Evolutionary conservation across 192 early-diverging fungal genomes (phyloP), one percentile per base, ranked within the genome.

Genomic region (Coemansia sp.): DNA sequence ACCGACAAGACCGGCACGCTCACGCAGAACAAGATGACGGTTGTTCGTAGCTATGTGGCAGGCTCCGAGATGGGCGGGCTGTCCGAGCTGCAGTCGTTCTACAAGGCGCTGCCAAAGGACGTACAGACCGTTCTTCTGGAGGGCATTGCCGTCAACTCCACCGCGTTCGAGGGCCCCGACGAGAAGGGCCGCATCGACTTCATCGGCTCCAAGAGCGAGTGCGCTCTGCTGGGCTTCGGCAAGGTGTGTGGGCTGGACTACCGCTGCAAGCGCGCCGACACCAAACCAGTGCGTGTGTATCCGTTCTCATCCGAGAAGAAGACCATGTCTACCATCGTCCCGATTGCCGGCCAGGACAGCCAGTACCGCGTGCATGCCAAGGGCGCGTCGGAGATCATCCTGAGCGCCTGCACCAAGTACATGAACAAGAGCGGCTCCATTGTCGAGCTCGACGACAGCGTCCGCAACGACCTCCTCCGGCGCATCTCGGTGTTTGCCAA

Each of bases 261-360:
- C 82, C 82, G 78, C 63, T 64, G 66, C 49, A 66, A 82, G 63
- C 86, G 90, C 52, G 58, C 70, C 4, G 72, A 82, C 59, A 46
- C 51, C 66, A 81, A 77, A 53, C 61, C 86, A n/a, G 81, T 84
- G 16, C 87, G 90, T 45, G 81, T 95, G 31, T 88, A 89, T 58
- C 94, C 96, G 39, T 99, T 99, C 84, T 88, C 88, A 30, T 95
- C 93, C 10, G 84, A 90, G 66, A 86, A 88, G 56, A 99, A 99
- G 86, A 85, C 91, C 58, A 97, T 97, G 95, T 86, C 90, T 16
- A 89, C 89, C 4, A 70, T 90, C 59, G 75, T 89, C 16, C 82
- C 85, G 30, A 45, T 69, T 2, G 55, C 72, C 12, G 64, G 72
- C 3, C 55, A 68, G 7, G 37, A 49, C 18, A 59, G 62, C 40